Percentiles rank a stretch among this genome's conserved stretches.
Evolutionary conservation across 306 rosid species (phyloP).

Genomic region (Crotalaria pallida): DNA sequence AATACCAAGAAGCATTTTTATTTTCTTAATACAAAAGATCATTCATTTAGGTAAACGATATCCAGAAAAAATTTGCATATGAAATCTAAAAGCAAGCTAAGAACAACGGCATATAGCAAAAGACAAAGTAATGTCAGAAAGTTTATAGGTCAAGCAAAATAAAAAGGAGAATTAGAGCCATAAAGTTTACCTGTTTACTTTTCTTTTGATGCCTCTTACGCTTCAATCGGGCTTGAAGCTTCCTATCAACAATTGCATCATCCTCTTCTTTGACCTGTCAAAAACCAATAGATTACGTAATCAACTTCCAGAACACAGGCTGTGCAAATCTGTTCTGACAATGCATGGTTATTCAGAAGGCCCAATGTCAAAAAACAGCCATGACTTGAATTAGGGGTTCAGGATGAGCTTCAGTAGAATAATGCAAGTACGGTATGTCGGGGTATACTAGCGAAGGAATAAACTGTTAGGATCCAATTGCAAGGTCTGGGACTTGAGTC

Average conservation of each 20-base stretch:
- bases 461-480: too few relatives aligned
- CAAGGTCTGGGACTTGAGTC: too few relatives aligned
- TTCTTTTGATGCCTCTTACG: constrained; percentile 60
- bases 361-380: neutral
- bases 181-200: constrained; percentile 48
- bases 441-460: too few relatives aligned
- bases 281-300: neutral
- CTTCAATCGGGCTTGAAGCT: constrained; percentile 76
- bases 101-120: neutral
- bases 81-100: neutral
- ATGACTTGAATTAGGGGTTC: neutral
- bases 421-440: neutral
- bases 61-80: neutral
- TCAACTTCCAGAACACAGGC: constrained; percentile 5
- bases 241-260: constrained; percentile 64
- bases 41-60: neutral
- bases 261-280: constrained; percentile 94
- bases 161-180: neutral
- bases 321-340: neutral
- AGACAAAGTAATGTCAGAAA: neutral
- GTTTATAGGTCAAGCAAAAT: constrained; percentile 4
- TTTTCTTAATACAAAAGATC: constrained; percentile 2
- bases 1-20: constrained; percentile 3
- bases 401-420: neutral
- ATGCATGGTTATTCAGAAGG: constrained; percentile 13